Percentiles rank a stretch among this genome's conserved stretches.
phyloP scores from a whole-genome alignment of 148 eudicot genomes.

The Oxyria digyna region DNA sequence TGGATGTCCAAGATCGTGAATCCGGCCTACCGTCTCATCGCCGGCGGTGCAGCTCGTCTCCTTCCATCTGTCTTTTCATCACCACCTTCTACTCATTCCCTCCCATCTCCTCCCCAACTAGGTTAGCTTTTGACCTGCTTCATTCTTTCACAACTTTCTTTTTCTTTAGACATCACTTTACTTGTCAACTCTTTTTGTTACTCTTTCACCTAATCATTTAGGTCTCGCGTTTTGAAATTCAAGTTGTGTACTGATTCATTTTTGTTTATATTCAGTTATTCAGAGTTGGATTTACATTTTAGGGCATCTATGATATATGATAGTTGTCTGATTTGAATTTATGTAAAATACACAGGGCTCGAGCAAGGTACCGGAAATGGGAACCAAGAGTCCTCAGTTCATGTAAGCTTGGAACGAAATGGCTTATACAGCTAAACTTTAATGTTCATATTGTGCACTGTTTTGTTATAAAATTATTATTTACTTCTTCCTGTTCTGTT shows the following conservation, averaged over 20 bases:
- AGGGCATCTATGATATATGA: neutral
- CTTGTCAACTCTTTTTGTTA: neutral
- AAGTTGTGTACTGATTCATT: neutral
- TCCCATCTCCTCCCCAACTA: slow-evolving; percentile 14
- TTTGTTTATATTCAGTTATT: neutral
- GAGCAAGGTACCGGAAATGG: slow-evolving; percentile 17
- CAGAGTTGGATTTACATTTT: neutral
- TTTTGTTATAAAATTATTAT: neutral
- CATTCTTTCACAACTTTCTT: neutral
- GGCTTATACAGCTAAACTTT: neutral
- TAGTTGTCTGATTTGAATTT: slow-evolving; percentile 8
- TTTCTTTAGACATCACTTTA: neutral
- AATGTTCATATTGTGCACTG: neutral
- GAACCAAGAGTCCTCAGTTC: slow-evolving; percentile 13
- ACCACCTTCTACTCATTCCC: slow-evolving; percentile 10
- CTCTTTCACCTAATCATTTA: neutral
- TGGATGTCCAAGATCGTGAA: slow-evolving; percentile 59
- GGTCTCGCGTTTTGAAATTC: neutral
- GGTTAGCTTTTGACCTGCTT: neutral
- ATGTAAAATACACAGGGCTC: slow-evolving; percentile 16
- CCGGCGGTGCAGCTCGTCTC: slow-evolving; percentile 52
- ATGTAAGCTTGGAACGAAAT: slow-evolving; percentile 22
- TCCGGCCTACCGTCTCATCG: slow-evolving; percentile 52
- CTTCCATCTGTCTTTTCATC: slow-evolving; percentile 42
- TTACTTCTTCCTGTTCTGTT: neutral